Percentiles rank a stretch among this genome's conserved stretches.
These are phyloP conservation scores for Penicillium chermesinum DNA, from an alignment of 495 filamentous ascomycete genomes.

Conservation along the genomic window DNA sequence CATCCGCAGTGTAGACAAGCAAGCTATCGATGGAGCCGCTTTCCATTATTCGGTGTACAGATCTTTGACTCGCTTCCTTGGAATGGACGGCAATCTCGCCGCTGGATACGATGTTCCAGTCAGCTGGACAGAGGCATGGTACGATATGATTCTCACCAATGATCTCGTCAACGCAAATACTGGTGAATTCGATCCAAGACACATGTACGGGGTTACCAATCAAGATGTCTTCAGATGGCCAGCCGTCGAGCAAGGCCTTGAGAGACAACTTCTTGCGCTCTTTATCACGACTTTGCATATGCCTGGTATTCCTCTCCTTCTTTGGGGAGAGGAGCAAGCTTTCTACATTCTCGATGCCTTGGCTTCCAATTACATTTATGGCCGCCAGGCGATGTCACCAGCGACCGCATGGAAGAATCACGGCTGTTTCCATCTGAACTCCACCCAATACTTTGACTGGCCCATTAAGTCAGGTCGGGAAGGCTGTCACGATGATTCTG, in stretches of 20 bases:
- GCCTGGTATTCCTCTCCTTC: conserved; percentile 60
- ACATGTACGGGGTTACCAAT: conserved; percentile 66
- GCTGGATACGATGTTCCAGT: conserved; percentile 56
- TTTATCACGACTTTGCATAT: conserved; percentile 63
- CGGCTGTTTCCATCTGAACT: conserved; percentile 58
- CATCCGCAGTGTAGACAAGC: conserved; percentile 51
- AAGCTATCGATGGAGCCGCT: conserved; percentile 59
- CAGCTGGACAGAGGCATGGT: conserved; percentile 60
- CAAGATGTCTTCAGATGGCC: conserved; percentile 78
- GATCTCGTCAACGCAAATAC: conserved; percentile 63
- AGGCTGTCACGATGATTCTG: conserved; percentile 55
- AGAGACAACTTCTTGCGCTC: conserved; percentile 55
- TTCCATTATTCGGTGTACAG: conserved; percentile 73
- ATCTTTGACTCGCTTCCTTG: conserved; percentile 59
- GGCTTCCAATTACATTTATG: conserved; percentile 65
- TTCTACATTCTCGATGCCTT: conserved; percentile 65
- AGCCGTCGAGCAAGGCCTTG: conserved; percentile 55
- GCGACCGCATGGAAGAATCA: conserved; percentile 64
- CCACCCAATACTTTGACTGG: conserved; percentile 54
- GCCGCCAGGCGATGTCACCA: conserved; percentile 62
- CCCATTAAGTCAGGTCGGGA: conserved; percentile 50
- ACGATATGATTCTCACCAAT: conserved; percentile 56
- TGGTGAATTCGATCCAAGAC: conserved; percentile 63
- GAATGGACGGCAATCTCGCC: conserved; percentile 57
- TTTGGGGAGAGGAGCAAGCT: conserved; percentile 69